These are phyloP conservation scores for Corinectria fuckeliana DNA, from an alignment of 2,329 filamentous ascomycete genomes.

Conservation along the genomic window DNA sequence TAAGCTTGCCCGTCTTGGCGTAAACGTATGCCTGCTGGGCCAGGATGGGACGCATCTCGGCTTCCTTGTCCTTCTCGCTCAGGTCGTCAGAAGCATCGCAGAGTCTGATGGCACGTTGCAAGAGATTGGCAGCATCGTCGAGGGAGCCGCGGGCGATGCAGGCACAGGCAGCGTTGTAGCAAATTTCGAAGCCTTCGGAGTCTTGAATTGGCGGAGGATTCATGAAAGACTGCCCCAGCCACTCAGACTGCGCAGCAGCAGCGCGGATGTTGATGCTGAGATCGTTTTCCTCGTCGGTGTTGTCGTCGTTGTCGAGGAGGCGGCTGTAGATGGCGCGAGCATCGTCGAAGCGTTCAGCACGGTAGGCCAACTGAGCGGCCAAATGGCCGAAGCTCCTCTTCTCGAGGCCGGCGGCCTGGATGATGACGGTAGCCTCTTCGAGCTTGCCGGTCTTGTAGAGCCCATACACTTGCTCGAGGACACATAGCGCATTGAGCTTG, in stretches of 20 bases:
- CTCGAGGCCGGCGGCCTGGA: conserved; percentile 43
- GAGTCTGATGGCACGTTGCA: conserved; percentile 73
- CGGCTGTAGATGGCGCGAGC: conserved; percentile 69
- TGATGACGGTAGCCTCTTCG: conserved; percentile 63
- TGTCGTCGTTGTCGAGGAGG: conserved; percentile 55
- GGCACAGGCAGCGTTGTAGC: conserved; percentile 80
- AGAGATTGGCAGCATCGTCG: conserved; percentile 66
- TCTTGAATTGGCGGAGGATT: conserved; percentile 62
- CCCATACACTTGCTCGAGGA: conserved; percentile 79
- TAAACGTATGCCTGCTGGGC: conserved; percentile 79
- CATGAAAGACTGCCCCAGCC: conserved; percentile 58
- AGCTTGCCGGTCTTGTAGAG: conserved; percentile 80
- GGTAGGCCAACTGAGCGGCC: conserved; percentile 73
- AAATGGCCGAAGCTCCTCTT: conserved; percentile 57
- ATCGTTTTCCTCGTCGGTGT: conserved; percentile 71
- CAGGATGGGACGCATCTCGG: conserved; percentile 76
- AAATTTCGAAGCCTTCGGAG: conserved; percentile 78
- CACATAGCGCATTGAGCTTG: conserved; percentile 64
- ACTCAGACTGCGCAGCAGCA: conserved; percentile 74
- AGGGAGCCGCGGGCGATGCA: conserved; percentile 74
- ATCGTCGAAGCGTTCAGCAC: conserved; percentile 74
- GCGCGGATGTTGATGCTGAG: conserved; percentile 79
- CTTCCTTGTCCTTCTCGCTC: conserved; percentile 74
- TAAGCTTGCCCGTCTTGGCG: conserved; percentile 67
- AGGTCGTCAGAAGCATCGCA: conserved; percentile 78